Base-by-base conservation (phyloP, 2,329 filamentous ascomycete genomes). In the Camillea tinctor region DNA sequence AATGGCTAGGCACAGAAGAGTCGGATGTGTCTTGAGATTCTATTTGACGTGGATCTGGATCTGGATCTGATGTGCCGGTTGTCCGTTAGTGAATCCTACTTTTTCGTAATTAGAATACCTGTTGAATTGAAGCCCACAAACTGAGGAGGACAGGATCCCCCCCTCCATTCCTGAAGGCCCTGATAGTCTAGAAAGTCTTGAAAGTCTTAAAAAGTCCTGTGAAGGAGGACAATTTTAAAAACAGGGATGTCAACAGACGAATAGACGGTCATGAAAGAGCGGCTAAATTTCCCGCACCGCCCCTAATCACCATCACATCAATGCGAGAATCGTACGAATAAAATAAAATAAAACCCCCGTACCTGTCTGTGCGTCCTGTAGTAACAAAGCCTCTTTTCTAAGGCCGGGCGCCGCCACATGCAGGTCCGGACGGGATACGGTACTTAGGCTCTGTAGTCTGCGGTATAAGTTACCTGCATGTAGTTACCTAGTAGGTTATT, bases 141-240 rank as follows among this genome's bases (percentile, higher is more conserved):
- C 58, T 57, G 54, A 56, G 48, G 51, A 48, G 15, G 53, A 23
- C 36, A 40, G 48, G 50, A 55, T 59, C 54, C 26, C 7, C 13
- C 26, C 13, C 7, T 59, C 54, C 26, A 11, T 30, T 11, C 13
- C 7, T 30, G 26, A 30, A 30, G 26, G 26, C 13, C 26, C 26
- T 30, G 26, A 30, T 9, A 11, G 26, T 11, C n/a, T n/a, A n/a
- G n/a, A n/a, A n/a, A n/a, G n/a, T n/a, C n/a, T n/a, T n/a, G n/a
- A n/a, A n/a, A n/a, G n/a, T n/a, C n/a, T n/a, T n/a, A n/a, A n/a
- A n/a, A n/a, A n/a, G n/a, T n/a, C n/a, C n/a, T 11, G 26, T 11
- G 26, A 9, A 30, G 26, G 26, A 30, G 7, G 26, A 30, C 13
- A 30, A 30, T 30, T 30, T 7, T 30, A 9, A 30, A n/a, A 30